Percentiles rank a stretch among this genome's conserved stretches.
Conservation (phyloP, 768 basidiomycete genomes). For the Podaxis pistillaris region DNA sequence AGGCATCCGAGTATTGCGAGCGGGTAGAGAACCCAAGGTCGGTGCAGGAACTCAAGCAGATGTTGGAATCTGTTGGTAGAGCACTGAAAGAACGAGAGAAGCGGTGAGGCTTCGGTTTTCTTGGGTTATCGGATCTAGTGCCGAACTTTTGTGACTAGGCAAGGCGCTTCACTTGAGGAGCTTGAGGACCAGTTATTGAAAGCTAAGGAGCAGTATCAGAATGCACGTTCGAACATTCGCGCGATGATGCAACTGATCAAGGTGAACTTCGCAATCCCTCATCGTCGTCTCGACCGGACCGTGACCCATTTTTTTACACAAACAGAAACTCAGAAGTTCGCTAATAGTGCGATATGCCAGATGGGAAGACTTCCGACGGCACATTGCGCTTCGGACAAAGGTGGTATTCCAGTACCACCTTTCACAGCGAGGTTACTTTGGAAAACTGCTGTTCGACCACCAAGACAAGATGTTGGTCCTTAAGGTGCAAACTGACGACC, state of each 20-base stretch:
- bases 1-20: conserved; percentile 62
- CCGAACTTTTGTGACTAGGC: conserved; percentile 35
- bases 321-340: conserved; percentile 65
- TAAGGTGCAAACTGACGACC: conserved; percentile 84
- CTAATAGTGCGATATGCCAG: conserved; percentile 61
- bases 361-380: conserved; percentile 87
- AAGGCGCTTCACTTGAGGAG: conserved; percentile 77
- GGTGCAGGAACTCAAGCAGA: conserved; percentile 52
- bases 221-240: conserved; percentile 59
- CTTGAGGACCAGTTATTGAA: conserved; percentile 71
- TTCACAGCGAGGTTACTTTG: conserved; percentile 83
- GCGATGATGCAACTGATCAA: conserved; percentile 65
- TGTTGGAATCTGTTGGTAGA: conserved; percentile 59
- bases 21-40: conserved; percentile 58
- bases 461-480: conserved; percentile 57
- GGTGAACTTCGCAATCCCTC: conserved; percentile 37
- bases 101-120: conserved; percentile 36
- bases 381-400: conserved; percentile 87
- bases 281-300: background rate
- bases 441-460: conserved; percentile 89
- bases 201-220: conserved; percentile 56
- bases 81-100: conserved; percentile 68
- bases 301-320: background rate
- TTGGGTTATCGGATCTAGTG: background rate
- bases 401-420: conserved; percentile 81